Evolutionary conservation across 768 basidiomycete species (phyloP), one percentile per base, ranked within the genome.

Genomic region (Kwoniella dendrophila): DNA sequence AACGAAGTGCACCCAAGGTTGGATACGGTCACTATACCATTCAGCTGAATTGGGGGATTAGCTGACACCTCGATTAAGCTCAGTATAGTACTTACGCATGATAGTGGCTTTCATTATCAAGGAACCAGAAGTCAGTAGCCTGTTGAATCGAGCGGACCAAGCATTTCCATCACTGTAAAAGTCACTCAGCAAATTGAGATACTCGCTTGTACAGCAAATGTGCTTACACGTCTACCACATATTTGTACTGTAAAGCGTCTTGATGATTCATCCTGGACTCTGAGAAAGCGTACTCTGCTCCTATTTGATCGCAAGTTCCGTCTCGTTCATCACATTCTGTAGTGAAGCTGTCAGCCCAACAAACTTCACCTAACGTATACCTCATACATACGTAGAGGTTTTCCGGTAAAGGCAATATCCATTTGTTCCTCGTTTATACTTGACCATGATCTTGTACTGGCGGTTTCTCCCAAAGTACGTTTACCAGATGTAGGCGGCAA

Each of bases 1-100:
- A 5, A 78, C 64, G 53, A 75, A 77, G 45, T 79, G 78, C 22
- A 79, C 68, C 78, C 78, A 79, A 0, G 78, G 74, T 56, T 79
- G 73, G 26, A 75, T 74, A 5, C 76, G 55, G 18, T 76, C 70
- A 18, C 67, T 75, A 74, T 76, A 79, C 76, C 75, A 73, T 64
- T 74, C 73, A 30, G 73, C 70, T 74, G 55, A 7, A 24, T 32
- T 11, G 40, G 1, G n/a, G 34, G 51, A 32, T 24, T 4, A 8
- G 53, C 27, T 12, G 6, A 22, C 36, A 41, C 36, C 4, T 33
- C n/a, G 12, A 24, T 38, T 22, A 24, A 22, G 14, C 22, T 27
- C 14, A 4, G 30, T 10, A 2, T 2, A 14, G 0, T n/a, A 70
- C 72, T 71, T 60, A 64, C 73, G 78, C 69, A 73, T 75, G 58